These are phyloP conservation scores for Thermoascus crustaceus DNA, from an alignment of 2,329 filamentous ascomycete genomes.

Conservation along the genomic window DNA sequence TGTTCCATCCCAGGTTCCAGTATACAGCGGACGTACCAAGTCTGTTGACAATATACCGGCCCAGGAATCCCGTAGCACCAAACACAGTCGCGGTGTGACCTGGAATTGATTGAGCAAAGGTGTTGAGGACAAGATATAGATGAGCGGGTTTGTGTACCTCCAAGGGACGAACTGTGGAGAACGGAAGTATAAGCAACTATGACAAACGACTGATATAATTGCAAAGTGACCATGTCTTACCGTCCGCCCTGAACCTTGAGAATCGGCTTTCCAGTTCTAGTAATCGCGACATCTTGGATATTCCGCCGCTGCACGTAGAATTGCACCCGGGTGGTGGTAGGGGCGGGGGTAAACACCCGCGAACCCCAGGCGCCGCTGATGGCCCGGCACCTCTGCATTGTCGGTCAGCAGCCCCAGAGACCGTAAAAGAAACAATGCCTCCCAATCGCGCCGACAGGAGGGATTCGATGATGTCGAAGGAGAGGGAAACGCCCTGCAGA, in stretches of 20 bases:
- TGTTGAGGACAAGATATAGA: constrained; percentile 12
- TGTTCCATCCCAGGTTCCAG: constrained; percentile 19
- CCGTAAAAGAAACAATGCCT: constrained; percentile 19
- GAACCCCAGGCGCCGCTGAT: constrained; percentile 34
- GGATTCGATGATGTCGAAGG: constrained; percentile 22
- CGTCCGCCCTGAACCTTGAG: constrained; percentile 82
- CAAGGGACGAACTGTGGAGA: constrained; percentile 62
- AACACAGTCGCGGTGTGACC: constrained; percentile 97
- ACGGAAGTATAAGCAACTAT: constrained; percentile 8
- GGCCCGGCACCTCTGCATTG: constrained; percentile 40
- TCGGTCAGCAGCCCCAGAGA: constrained; percentile 21
- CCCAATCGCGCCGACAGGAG: constrained; percentile 10
- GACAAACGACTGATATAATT: constrained; percentile 16
- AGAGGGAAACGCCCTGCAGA: constrained; percentile 2
- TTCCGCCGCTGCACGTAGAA: constrained; percentile 40
- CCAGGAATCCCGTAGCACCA: constrained; percentile 90
- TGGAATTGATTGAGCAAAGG: constrained; percentile 34
- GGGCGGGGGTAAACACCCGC: constrained; percentile 28
- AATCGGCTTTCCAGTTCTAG: constrained; percentile 92
- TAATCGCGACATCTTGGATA: constrained; percentile 80
- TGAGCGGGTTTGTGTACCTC: constrained; percentile 52
- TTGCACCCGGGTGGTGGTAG: constrained; percentile 23
- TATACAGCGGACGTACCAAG: constrained; percentile 51
- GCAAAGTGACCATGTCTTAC: constrained; percentile 44
- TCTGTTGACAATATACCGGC: constrained; percentile 94